Evolutionary conservation across 2,329 filamentous ascomycete genomes (phyloP).

Genomic region (Cladosporium austrohemisphaericum): DNA sequence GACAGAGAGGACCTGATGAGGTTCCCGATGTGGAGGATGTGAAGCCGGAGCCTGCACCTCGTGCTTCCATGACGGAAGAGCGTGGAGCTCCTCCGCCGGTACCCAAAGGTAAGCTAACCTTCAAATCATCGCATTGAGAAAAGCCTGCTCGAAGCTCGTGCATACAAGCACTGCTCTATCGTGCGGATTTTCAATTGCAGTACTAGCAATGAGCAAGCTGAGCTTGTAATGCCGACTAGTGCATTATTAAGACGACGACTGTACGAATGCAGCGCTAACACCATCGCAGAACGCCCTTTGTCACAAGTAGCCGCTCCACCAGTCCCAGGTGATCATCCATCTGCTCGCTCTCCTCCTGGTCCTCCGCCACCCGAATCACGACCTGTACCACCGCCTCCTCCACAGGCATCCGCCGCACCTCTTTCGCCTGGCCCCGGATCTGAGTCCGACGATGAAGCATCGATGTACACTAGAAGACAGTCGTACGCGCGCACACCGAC

Average conservation of each 20-base stretch:
- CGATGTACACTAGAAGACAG: constrained; percentile 47
- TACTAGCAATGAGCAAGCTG: constrained; percentile 1
- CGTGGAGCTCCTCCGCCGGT: constrained; percentile 39
- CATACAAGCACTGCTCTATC: too few relatives aligned
- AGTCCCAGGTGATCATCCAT: constrained; percentile 37
- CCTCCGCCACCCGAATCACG: constrained; percentile 36
- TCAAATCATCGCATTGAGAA: not conserved
- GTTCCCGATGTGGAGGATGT: constrained; percentile 55
- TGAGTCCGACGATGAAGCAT: constrained; percentile 84
- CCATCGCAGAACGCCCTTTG: constrained; percentile 19
- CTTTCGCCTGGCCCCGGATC: constrained; percentile 72
- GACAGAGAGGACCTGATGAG: constrained; percentile 29
- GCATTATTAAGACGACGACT: not conserved
- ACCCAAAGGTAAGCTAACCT: constrained; percentile 48
- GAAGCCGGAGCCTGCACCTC: constrained; percentile 40
- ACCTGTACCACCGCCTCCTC: constrained; percentile 54
- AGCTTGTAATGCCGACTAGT: not conserved
- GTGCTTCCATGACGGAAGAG: constrained; percentile 37
- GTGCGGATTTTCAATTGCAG: not conserved
- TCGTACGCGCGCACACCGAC: constrained; percentile 38
- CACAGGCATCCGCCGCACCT: constrained; percentile 42
- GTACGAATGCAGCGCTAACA: not conserved
- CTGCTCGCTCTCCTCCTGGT: constrained; percentile 41
- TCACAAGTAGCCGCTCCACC: constrained; percentile 29
- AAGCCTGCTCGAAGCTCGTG: not conserved